These are phyloP conservation scores for Globomyces sp. DNA, from an alignment of 371 early-diverging fungal species.

Conservation along the genomic window DNA sequence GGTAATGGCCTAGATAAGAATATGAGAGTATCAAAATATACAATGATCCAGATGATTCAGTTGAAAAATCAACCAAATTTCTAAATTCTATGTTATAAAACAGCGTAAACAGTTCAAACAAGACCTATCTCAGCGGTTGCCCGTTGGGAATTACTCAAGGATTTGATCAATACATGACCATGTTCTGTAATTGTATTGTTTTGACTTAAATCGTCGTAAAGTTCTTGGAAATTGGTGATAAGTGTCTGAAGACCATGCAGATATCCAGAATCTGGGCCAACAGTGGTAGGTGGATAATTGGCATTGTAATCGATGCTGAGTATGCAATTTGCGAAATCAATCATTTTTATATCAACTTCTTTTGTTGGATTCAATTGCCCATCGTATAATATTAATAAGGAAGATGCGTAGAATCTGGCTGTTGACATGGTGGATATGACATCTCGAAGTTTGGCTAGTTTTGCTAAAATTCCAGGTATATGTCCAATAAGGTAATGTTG, in stretches of 20 bases:
- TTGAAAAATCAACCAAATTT: no score
- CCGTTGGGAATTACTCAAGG: slow-evolving; percentile 3
- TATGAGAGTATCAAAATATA: no score
- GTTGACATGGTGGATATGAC: slow-evolving; percentile 68
- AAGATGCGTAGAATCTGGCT: slow-evolving; percentile 87
- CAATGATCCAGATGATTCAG: no score
- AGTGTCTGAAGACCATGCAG: slow-evolving; percentile 69
- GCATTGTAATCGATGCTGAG: slow-evolving; percentile 34
- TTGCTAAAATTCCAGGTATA: slow-evolving; percentile 71
- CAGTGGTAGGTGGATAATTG: slow-evolving; percentile 65
- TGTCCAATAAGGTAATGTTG: slow-evolving; percentile 68
- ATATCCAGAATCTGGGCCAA: slow-evolving; percentile 70
- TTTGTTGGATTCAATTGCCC: slow-evolving; percentile 38
- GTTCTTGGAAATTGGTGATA: slow-evolving; percentile 63
- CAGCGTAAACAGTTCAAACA: no score
- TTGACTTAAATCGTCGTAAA: slow-evolving; percentile 25
- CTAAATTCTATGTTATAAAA: no score
- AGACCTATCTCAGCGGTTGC: slow-evolving; percentile 14
- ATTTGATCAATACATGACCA: slow-evolving; percentile 11
- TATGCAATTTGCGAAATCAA: slow-evolving; percentile 90
- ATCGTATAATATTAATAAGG: slow-evolving; percentile 82
- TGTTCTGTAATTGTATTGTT: background rate
- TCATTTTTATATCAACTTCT: slow-evolving; percentile 69
- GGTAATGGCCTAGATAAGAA: no score
- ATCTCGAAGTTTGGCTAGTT: slow-evolving; percentile 65